These are phyloP conservation scores for Lichtheimia ramosa DNA, from an alignment of 371 early-diverging fungal genomes.

Conservation along the genomic window DNA sequence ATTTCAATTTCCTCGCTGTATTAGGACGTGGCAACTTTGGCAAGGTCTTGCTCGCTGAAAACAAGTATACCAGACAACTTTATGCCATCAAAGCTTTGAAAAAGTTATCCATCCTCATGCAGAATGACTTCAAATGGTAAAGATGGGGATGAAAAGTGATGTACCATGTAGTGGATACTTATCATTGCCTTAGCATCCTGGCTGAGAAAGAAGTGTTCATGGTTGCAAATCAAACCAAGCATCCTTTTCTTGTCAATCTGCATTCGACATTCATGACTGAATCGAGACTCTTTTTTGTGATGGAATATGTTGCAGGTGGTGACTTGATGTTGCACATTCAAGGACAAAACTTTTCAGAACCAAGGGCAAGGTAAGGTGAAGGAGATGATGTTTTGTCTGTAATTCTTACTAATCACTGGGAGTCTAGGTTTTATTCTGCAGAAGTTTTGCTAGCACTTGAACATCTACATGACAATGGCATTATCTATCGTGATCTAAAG, in stretches of 20 bases:
- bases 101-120: conserved; percentile 92
- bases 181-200: conserved; percentile 54
- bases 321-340: conserved; percentile 98
- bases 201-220: conserved; percentile 96
- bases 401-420: too few species aligned
- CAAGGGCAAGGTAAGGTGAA: conserved; percentile 69
- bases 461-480: conserved; percentile 47
- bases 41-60: conserved; percentile 96
- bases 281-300: conserved; percentile 95
- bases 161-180: neutral
- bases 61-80: conserved; percentile 74
- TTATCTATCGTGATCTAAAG: conserved; percentile 54
- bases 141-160: neutral
- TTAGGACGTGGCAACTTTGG: conserved; percentile 99
- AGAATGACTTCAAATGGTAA: conserved; percentile 88
- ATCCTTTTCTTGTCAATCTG: conserved; percentile 96
- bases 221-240: conserved; percentile 83
- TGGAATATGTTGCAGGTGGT: conserved; percentile 99
- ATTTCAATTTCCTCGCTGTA: conserved; percentile 93
- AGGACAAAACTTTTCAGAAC: conserved; percentile 81
- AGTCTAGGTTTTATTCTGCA: conserved; percentile 85
- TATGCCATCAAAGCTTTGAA: conserved; percentile 98
- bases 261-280: conserved; percentile 96
- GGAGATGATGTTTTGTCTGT: neutral
- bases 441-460: conserved; percentile 96